phyloP scores from a whole-genome alignment of 345 rosid genomes.

The Citrus sp. region DNA sequence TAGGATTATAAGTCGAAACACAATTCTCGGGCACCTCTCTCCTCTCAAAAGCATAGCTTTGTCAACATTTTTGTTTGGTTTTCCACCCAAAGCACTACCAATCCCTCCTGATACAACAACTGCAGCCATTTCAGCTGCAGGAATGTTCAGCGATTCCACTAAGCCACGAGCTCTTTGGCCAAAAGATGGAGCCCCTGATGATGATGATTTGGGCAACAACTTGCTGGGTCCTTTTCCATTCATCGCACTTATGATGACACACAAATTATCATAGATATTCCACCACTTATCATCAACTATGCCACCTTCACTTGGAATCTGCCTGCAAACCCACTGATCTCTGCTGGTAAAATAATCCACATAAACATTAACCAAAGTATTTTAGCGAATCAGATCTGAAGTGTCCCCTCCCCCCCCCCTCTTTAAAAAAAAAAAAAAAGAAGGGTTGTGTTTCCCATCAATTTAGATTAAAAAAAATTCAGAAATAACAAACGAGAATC shows the following conservation, averaged over 20 bases:
- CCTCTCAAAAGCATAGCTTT: slow-evolving; percentile 96
- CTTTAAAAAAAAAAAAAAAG: too few species aligned
- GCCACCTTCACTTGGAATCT: slow-evolving; percentile 37
- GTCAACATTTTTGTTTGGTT: slow-evolving; percentile 67
- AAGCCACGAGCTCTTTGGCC: slow-evolving; percentile 97
- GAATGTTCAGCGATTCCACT: slow-evolving; percentile 92
- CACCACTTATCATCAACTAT: slow-evolving; percentile 68
- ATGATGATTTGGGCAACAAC: slow-evolving; percentile 48
- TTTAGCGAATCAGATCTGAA: neutral
- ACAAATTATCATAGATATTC: slow-evolving; percentile 81
- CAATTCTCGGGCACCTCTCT: slow-evolving; percentile 87
- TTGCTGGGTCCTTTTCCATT: slow-evolving; percentile 86
- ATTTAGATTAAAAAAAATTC: neutral
- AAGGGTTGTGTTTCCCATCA: neutral
- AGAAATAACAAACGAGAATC: slow-evolving; percentile 9
- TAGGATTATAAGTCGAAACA: slow-evolving; percentile 74
- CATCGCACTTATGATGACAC: slow-evolving; percentile 73
- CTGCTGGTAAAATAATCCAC: slow-evolving; percentile 29
- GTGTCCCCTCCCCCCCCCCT: neutral
- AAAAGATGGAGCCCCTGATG: slow-evolving; percentile 64
- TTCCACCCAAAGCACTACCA: slow-evolving; percentile 84
- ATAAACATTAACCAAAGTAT: neutral
- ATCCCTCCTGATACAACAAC: slow-evolving; percentile 97
- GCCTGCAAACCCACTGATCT: slow-evolving; percentile 34
- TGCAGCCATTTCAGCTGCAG: slow-evolving; percentile 99